These are phyloP conservation scores for Tuber microsphaerosporum DNA, from an alignment of 495 filamentous ascomycete species.

Conservation along the genomic window DNA sequence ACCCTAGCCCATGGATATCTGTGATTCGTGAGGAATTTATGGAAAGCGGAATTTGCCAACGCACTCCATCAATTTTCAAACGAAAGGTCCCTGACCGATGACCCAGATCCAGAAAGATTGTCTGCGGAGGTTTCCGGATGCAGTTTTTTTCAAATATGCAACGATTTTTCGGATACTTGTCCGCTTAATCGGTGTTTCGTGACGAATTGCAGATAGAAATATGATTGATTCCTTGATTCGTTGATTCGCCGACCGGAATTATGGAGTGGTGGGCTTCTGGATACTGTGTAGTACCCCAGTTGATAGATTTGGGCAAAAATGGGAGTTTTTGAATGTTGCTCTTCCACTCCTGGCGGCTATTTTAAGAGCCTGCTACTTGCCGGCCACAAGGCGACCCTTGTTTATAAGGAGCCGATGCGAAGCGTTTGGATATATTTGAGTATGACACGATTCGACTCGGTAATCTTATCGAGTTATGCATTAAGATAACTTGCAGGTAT, in stretches of 20 bases:
- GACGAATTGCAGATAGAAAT: not conserved
- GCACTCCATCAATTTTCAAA: not conserved
- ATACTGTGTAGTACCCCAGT: not conserved
- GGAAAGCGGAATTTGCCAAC: not conserved
- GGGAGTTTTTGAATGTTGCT: not conserved
- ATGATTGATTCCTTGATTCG: not conserved
- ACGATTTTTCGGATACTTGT: not conserved
- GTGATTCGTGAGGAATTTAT: not conserved
- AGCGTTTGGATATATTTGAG: not conserved
- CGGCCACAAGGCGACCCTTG: not conserved
- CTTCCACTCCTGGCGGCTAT: not conserved
- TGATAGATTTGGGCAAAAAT: not conserved
- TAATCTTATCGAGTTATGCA: not conserved
- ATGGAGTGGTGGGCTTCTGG: not conserved
- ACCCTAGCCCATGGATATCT: not conserved
- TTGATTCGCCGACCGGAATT: not conserved
- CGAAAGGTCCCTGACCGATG: not conserved
- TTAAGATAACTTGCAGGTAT: not conserved
- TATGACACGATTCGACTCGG: not conserved
- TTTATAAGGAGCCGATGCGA: not conserved
- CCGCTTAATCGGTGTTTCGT: not conserved
- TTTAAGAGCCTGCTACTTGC: not conserved
- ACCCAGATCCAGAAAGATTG: not conserved
- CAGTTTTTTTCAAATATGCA: not conserved
- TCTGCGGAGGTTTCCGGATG: not conserved